phyloP scores from a whole-genome alignment of 257 asterid species.

The Paulownia fortunei region DNA sequence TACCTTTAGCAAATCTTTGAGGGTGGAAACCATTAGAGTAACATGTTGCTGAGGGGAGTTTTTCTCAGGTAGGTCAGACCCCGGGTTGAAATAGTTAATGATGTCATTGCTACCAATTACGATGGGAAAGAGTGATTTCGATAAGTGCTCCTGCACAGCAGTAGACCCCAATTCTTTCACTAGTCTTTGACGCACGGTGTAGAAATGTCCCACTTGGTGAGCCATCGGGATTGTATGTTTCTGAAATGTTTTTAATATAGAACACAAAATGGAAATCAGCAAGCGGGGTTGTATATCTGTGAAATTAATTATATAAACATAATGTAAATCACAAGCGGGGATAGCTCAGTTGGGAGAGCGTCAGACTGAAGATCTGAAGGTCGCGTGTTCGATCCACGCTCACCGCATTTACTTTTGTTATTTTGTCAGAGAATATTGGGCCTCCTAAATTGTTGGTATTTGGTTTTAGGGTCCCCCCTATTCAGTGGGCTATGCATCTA shows the following conservation, averaged over 20 bases:
- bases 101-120: conserved; percentile 88
- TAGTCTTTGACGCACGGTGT: conserved; percentile 44
- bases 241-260: conserved; percentile 30
- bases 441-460: no score
- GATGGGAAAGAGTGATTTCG: conserved; percentile 61
- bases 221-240: conserved; percentile 45
- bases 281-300: no score
- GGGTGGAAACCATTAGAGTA: conserved; percentile 61
- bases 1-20: conserved; percentile 66
- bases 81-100: conserved; percentile 48
- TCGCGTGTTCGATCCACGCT: conserved; percentile 98
- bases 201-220: conserved; percentile 57
- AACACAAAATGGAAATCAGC: rapidly evolving
- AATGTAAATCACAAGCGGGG: conserved; percentile 60
- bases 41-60: conserved; percentile 60
- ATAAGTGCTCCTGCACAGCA: conserved; percentile 49
- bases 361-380: conserved; percentile 98
- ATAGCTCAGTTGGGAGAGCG: conserved; percentile 99
- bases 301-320: no score
- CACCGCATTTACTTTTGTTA: conserved; percentile 77
- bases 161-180: conserved; percentile 46
- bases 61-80: conserved; percentile 1
- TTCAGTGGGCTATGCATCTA: no score
- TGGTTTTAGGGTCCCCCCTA: no score
- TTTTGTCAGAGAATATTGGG: neutral